These are phyloP conservation scores for Penstemon davidsonii DNA, from an alignment of 257 asterid genomes.

Conservation along the genomic window DNA sequence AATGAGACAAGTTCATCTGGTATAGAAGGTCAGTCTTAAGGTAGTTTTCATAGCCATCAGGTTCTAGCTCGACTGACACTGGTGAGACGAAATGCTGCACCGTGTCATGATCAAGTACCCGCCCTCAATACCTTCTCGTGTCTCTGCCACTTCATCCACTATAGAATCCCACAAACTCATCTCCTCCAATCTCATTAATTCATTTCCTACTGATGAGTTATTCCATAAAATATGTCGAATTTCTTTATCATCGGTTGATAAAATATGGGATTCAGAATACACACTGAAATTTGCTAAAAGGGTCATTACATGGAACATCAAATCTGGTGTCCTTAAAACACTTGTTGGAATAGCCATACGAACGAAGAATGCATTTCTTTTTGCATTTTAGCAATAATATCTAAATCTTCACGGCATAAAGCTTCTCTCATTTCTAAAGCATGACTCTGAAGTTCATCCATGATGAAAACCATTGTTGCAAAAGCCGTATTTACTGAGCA, in stretches of 20 bases:
- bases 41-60: constrained; percentile 54
- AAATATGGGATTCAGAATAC: constrained; percentile 30
- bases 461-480: constrained; percentile 66
- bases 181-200: constrained; percentile 40
- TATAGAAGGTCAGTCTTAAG: constrained; percentile 59
- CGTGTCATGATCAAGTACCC: constrained; percentile 40
- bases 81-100: constrained; percentile 59
- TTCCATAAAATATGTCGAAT: constrained; percentile 19
- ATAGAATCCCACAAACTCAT: constrained; percentile 59
- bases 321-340: constrained; percentile 59
- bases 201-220: background rate
- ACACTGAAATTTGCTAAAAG: constrained; percentile 70
- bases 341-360: constrained; percentile 82
- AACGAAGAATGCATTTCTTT: constrained; percentile 71
- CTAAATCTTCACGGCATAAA: constrained; percentile 59
- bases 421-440: constrained; percentile 71
- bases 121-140: constrained; percentile 29
- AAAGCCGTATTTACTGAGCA: constrained; percentile 66
- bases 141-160: constrained; percentile 52
- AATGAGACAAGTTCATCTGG: constrained; percentile 57
- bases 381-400: constrained; percentile 45
- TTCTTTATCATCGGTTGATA: background rate
- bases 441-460: constrained; percentile 70
- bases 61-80: constrained; percentile 51
- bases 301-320: constrained; percentile 74